Evolutionary conservation across 345 rosid species (phyloP).

Genomic region (Clarkia xantiana): DNA sequence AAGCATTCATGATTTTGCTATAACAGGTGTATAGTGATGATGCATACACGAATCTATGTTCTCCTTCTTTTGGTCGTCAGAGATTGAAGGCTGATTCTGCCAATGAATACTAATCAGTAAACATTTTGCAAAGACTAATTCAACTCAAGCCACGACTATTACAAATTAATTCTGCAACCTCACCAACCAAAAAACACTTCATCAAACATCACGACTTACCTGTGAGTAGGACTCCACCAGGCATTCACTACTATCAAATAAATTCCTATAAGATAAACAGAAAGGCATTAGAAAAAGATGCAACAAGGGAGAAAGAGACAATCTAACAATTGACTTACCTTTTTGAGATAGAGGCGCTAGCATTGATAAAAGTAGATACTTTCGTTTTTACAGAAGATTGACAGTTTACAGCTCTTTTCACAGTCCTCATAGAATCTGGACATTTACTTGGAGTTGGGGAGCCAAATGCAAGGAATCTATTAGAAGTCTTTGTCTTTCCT

Average conservation of each 20-base stretch:
- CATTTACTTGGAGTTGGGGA: conserved; percentile 31
- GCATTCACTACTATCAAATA: conserved; percentile 28
- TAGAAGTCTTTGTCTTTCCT: conserved; percentile 62
- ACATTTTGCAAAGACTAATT: too few relatives aligned
- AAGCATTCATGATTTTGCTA: too few relatives aligned
- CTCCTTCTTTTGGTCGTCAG: too few relatives aligned
- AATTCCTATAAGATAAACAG: conserved; percentile 22
- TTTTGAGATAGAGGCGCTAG: conserved; percentile 12
- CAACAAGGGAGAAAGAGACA: not conserved
- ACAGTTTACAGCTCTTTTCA: conserved; percentile 23
- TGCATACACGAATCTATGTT: too few relatives aligned
- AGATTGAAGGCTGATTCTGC: too few relatives aligned
- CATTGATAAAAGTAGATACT: conserved; percentile 11
- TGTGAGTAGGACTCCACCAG: conserved; percentile 17
- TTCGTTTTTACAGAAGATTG: conserved; percentile 31
- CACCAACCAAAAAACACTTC: too few relatives aligned
- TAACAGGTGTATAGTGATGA: too few relatives aligned
- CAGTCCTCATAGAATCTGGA: conserved; percentile 20
- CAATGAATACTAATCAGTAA: too few relatives aligned
- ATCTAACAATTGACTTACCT: conserved; percentile 1
- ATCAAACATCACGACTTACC: conserved; percentile 26
- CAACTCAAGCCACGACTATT: too few relatives aligned
- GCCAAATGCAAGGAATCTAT: conserved; percentile 23
- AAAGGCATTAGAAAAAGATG: not conserved
- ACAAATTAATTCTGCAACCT: too few relatives aligned